A percentile compares a stretch with the other conserved stretches of the same genome.
Conservation (phyloP, 164 flowering plant species). For the Cinnamomum micranthum region DNA sequence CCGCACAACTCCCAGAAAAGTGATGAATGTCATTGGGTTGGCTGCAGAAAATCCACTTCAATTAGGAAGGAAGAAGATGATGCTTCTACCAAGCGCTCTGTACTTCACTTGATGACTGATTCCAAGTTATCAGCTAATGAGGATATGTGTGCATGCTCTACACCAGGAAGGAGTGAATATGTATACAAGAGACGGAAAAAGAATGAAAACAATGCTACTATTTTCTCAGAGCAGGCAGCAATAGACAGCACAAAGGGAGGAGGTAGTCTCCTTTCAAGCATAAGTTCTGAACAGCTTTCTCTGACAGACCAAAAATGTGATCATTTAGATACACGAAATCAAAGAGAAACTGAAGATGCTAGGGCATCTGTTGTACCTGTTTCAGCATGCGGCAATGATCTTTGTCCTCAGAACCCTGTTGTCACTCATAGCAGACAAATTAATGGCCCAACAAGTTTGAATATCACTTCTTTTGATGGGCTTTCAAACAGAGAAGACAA, state of each 20-base stretch:
- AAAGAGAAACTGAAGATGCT: constrained; percentile 12
- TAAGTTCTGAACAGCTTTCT: constrained; percentile 31
- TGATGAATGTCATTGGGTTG: constrained; percentile 19
- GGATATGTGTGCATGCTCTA: constrained; percentile 31
- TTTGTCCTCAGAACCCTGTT: constrained; percentile 11
- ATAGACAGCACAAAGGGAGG: constrained; percentile 21
- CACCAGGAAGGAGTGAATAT: constrained; percentile 22
- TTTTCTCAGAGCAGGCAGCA: constrained; percentile 13
- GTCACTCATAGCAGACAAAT: background rate
- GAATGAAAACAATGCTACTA: constrained; percentile 21
- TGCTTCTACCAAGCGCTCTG: constrained; percentile 15
- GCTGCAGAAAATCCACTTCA: constrained; percentile 24
- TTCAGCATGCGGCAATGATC: constrained; percentile 15
- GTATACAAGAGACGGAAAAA: constrained; percentile 58
- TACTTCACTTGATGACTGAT: constrained; percentile 17
- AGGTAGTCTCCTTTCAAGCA: constrained; percentile 13
- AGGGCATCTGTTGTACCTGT: constrained; percentile 18
- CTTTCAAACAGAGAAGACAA: constrained; percentile 20
- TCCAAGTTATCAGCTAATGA: constrained; percentile 32
- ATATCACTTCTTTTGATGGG: constrained; percentile 14
- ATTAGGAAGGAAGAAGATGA: constrained; percentile 12
- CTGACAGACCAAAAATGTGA: constrained; percentile 12
- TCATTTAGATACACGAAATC: constrained; percentile 12
- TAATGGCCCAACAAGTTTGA: constrained; percentile 1
- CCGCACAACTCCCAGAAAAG: constrained; percentile 33